Percentiles rank a stretch among this genome's conserved stretches.
Evolutionary conservation across 352 stramenopile genomes (phyloP).

Genomic region (Phytophthora tentaculata): DNA sequence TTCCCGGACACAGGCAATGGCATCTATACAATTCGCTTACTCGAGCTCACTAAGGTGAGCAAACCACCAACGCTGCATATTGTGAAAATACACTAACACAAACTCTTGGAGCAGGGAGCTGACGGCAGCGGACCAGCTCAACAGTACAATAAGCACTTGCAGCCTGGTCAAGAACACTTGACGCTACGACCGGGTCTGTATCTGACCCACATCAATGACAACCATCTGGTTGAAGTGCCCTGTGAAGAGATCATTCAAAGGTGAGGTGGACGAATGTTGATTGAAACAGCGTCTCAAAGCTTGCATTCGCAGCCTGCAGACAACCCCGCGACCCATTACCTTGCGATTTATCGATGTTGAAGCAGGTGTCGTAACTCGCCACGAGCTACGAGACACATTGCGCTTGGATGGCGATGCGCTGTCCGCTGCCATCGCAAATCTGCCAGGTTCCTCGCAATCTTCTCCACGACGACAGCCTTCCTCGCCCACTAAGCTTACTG

Average conservation of each 20-base stretch:
- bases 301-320: conserved; percentile 50
- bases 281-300: background rate
- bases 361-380: conserved; percentile 73
- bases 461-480: conserved; percentile 26
- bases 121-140: conserved; percentile 64
- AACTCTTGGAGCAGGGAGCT: conserved; percentile 32
- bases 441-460: conserved; percentile 15
- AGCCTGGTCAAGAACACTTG: conserved; percentile 64
- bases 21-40: conserved; percentile 81
- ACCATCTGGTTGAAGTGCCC: conserved; percentile 61
- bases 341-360: conserved; percentile 82
- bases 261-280: conserved; percentile 23
- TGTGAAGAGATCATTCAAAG: conserved; percentile 76
- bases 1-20: conserved; percentile 86
- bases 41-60: conserved; percentile 72
- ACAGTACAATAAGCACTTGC: conserved; percentile 72
- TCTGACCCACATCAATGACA: conserved; percentile 83
- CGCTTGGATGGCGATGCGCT: conserved; percentile 46
- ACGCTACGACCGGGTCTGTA: conserved; percentile 74
- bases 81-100: background rate
- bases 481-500: conserved; percentile 11
- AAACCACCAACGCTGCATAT: background rate
- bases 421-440: conserved; percentile 26
- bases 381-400: conserved; percentile 76
- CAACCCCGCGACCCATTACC: conserved; percentile 57